A percentile compares a stretch with the other conserved stretches of the same genome.
Conservation (phyloP, 495 filamentous ascomycete genomes). For the Penicillium herquei region DNA sequence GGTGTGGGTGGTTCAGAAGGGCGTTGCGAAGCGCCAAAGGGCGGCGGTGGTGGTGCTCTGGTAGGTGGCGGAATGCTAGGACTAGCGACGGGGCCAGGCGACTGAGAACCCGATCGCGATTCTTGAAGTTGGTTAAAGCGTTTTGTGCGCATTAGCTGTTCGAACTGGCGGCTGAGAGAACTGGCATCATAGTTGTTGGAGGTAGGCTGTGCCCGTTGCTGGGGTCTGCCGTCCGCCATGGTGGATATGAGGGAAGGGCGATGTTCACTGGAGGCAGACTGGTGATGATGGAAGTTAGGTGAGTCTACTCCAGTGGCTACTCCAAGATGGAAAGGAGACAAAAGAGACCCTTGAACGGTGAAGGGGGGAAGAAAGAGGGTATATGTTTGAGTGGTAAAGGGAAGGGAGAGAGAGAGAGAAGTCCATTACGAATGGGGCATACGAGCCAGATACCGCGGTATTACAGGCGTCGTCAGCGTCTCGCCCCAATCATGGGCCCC, state of each 20-base stretch:
- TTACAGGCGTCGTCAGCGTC: conserved; percentile 49
- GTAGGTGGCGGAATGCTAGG: conserved; percentile 39
- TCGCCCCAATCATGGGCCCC: conserved; percentile 43
- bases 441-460: conserved; percentile 17
- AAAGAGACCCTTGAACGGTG: not conserved
- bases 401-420: conserved; percentile 7
- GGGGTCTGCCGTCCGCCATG: conserved; percentile 43
- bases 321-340: conserved; percentile 22
- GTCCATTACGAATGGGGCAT: conserved; percentile 6
- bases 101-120: conserved; percentile 53
- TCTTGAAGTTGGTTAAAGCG: conserved; percentile 72
- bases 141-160: conserved; percentile 72
- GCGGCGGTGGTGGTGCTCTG: conserved; percentile 37
- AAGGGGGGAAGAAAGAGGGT: not conserved
- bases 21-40: conserved; percentile 34
- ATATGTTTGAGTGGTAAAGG: conserved; percentile 7
- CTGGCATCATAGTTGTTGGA: conserved; percentile 41
- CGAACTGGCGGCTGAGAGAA: conserved; percentile 64
- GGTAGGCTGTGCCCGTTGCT: conserved; percentile 29
- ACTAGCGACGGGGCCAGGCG: conserved; percentile 30
- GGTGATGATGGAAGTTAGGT: not conserved
- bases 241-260: conserved; percentile 16
- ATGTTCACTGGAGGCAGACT: conserved; percentile 28
- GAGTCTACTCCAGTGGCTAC: conserved; percentile 4
- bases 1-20: conserved; percentile 54